Evolutionary conservation across 257 asterid genomes (phyloP), one percentile per base, ranked within the genome.

Genomic region (Petunia axillaris): DNA sequence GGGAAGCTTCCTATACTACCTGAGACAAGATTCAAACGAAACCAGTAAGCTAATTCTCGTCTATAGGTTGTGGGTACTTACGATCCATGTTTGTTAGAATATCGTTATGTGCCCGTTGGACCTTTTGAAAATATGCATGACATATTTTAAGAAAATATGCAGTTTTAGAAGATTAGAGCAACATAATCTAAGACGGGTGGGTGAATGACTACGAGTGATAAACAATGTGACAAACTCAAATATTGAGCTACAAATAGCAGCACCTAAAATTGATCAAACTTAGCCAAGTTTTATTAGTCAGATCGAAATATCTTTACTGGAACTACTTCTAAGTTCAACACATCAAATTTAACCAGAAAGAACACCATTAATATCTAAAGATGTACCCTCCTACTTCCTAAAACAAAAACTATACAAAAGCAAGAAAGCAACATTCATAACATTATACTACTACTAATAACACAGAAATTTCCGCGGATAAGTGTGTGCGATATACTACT

Each of bases 281-380:
- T 25, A 11, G 39, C 11, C 11, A 64, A 71, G 60, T 71, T 48
- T 71, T 48, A 71, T 9, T 35, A 35, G 77, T 71, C 60, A 71
- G 77, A 71, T 48, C 60, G 35, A 48, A 71, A 10, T 58, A 71
- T 46, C 25, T 16, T 59, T 70, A 70, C 59, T 46, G 48, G 43
- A 43, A 68, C 14, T 9, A 46, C 59, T 70, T 25, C 59, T 70
- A 70, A 46, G 41, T 70, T 25, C 41, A 44, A 70, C 41, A 9
- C 58, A 25, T 25, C 25, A 48, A 25, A 71, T 46, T 59, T 71
- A 46, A 10, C 25, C 43, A 0, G 16, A 10, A 43, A 8, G 1
- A 50, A 8, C 10, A 25, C 1, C 14, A 44, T 44, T 70, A 70
- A 46, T 5, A 70, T 44, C 4, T 58, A 43, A 70, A 70, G 58